phyloP scores from a whole-genome alignment of 768 basidiomycete species.

The Scleroderma bovista region DNA sequence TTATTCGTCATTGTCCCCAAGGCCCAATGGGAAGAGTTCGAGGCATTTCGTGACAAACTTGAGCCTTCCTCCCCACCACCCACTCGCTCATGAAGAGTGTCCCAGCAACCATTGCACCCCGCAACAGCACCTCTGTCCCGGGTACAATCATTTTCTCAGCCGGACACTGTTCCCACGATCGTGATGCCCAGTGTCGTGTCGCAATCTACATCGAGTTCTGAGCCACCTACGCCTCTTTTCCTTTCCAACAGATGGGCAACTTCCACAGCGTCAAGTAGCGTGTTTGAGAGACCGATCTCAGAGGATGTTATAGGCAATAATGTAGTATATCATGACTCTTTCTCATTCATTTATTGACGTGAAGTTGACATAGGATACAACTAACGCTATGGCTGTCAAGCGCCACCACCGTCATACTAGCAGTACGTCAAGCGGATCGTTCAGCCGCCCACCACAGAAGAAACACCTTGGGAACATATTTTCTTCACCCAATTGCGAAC shows the following conservation, averaged over 20 bases:
- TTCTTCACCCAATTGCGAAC: neutral
- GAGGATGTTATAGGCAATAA: neutral
- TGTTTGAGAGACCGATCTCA: neutral
- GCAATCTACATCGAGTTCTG: neutral
- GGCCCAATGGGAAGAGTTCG: slow-evolving; percentile 4
- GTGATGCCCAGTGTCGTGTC: neutral
- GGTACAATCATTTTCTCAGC: too few species aligned
- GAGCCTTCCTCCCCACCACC: neutral
- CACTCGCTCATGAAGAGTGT: neutral
- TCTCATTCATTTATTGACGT: neutral
- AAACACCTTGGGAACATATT: too few species aligned
- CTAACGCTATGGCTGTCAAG: neutral
- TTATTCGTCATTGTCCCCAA: slow-evolving; percentile 4
- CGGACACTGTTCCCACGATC: neutral
- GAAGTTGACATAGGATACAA: neutral
- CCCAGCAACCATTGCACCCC: too few species aligned
- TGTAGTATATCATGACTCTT: neutral
- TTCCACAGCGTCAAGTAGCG: neutral
- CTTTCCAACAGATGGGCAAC: neutral
- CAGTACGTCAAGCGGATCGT: neutral
- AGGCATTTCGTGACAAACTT: neutral
- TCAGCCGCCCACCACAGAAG: neutral
- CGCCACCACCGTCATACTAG: neutral
- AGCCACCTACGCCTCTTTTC: neutral
- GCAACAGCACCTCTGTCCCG: too few species aligned